A percentile compares a stretch with the other conserved stretches of the same genome.
Conservation (phyloP, 208 protist genomes). For the Trypanosoma platydactyli region DNA sequence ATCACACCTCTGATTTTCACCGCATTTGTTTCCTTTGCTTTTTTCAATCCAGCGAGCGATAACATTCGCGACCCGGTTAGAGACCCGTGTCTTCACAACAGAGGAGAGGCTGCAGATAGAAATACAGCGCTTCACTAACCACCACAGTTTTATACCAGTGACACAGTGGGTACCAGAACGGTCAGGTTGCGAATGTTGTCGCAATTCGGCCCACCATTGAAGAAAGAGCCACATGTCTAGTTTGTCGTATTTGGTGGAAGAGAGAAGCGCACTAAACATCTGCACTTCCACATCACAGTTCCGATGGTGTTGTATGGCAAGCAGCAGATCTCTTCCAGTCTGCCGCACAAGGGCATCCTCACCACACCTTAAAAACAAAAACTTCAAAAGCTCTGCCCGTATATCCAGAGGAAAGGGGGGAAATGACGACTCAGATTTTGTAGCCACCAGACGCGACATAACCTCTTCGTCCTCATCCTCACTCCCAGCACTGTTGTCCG, state of each 20-base stretch:
- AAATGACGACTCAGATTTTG: neutral
- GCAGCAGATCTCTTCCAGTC: conserved; percentile 4
- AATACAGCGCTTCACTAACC: conserved; percentile 1
- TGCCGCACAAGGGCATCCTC: conserved; percentile 12
- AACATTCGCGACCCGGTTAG: conserved; percentile 9
- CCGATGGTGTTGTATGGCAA: conserved; percentile 19
- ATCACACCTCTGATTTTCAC: neutral
- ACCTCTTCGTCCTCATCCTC: neutral
- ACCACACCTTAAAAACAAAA: conserved; percentile 11
- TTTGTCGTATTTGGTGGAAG: conserved; percentile 21
- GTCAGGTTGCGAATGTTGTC: neutral
- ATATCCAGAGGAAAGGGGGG: conserved; percentile 3
- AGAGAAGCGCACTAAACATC: conserved; percentile 20
- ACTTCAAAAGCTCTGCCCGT: conserved; percentile 1
- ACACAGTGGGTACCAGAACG: neutral
- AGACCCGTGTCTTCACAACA: neutral
- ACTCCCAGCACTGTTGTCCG: neutral
- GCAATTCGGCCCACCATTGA: conserved; percentile 8
- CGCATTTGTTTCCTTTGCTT: no score
- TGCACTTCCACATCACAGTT: conserved; percentile 14
- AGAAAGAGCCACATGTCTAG: conserved; percentile 23
- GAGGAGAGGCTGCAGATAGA: conserved; percentile 3
- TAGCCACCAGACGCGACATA: neutral
- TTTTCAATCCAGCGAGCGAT: conserved; percentile 7
- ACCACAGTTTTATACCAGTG: neutral